These are phyloP conservation scores for Aspergillus tamarii DNA, from an alignment of 2,329 filamentous ascomycete genomes.

Conservation along the genomic window DNA sequence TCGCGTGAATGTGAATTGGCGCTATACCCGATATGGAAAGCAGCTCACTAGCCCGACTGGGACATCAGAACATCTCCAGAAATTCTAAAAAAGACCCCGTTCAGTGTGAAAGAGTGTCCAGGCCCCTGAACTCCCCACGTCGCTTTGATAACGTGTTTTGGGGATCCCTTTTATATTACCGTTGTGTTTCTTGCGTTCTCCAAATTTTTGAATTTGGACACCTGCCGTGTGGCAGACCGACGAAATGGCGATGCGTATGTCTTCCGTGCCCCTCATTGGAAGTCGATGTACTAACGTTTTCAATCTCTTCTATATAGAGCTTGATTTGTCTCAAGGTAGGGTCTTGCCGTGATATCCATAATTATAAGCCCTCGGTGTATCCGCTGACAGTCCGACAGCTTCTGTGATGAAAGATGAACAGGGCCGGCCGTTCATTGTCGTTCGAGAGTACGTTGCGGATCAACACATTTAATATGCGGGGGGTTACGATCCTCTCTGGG, in stretches of 20 bases:
- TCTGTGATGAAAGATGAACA: conserved; percentile 94
- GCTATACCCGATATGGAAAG: conserved; percentile 41
- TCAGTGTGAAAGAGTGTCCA: conserved; percentile 22
- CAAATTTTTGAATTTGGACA: conserved; percentile 15
- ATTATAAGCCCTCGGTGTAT: conserved; percentile 23
- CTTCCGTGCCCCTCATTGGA: conserved; percentile 41
- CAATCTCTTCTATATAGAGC: conserved; percentile 37
- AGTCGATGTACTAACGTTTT: conserved; percentile 29
- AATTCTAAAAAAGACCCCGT: conserved; percentile 34
- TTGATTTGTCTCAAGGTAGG: conserved; percentile 53
- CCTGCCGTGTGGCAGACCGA: conserved; percentile 40
- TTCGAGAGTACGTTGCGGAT: conserved; percentile 77
- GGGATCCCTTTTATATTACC: conserved; percentile 13
- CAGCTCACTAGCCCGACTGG: conserved; percentile 43
- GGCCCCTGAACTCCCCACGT: conserved; percentile 29
- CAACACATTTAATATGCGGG: conserved; percentile 7
- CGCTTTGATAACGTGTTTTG: conserved; percentile 15
- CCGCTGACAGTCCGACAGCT: conserved; percentile 48
- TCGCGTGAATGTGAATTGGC: conserved; percentile 29
- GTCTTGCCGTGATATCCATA: conserved; percentile 11
- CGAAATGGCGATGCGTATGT: conserved; percentile 54
- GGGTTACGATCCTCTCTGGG: neutral
- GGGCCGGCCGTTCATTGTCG: conserved; percentile 95
- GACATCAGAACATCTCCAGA: conserved; percentile 33
- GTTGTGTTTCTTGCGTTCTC: conserved; percentile 15